Percentiles rank a stretch among this genome's conserved stretches.
phyloP scores from a whole-genome alignment of 225 moss, liverwort and hornwort genomes.

The Lunularia cruciata region DNA sequence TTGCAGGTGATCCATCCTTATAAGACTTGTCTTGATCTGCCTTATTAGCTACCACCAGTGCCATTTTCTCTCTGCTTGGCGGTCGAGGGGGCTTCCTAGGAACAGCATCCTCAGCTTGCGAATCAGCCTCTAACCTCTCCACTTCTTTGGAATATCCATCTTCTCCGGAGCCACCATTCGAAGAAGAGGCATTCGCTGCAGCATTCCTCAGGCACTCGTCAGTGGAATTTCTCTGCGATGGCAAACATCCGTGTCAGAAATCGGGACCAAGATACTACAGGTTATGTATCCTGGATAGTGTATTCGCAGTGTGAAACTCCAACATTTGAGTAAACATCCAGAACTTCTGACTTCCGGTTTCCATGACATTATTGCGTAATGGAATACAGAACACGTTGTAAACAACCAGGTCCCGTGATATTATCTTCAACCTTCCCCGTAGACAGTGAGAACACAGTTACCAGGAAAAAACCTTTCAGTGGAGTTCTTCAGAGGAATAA shows the following conservation, averaged over 20 bases:
- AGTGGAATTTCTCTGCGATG: conserved; percentile 18
- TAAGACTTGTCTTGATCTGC: conserved; percentile 48
- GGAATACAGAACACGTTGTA: too few relatives aligned
- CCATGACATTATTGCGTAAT: too few relatives aligned
- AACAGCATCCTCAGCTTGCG: conserved; percentile 9
- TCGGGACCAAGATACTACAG: too few relatives aligned
- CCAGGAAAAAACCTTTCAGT: too few relatives aligned
- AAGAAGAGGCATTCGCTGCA: conserved; percentile 10
- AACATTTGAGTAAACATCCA: too few relatives aligned
- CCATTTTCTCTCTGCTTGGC: conserved; percentile 38
- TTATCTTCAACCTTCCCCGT: too few relatives aligned
- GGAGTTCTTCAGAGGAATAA: too few relatives aligned
- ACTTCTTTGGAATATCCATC: conserved; percentile 10
- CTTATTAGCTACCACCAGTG: conserved; percentile 43
- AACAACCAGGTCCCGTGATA: too few relatives aligned
- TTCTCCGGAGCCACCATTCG: conserved; percentile 32
- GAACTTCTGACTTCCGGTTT: too few relatives aligned
- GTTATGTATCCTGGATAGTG: too few relatives aligned
- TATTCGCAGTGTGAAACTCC: too few relatives aligned
- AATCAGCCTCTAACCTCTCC: conserved; percentile 23
- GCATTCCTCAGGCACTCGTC: conserved; percentile 21
- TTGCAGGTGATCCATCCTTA: conserved; percentile 51
- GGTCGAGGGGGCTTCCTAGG: conserved; percentile 47
- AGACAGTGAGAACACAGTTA: too few relatives aligned
- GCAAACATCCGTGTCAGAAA: background rate